Evolutionary conservation across 108 stramenopile genomes (phyloP).

Genomic region (Nitzschia palea): DNA sequence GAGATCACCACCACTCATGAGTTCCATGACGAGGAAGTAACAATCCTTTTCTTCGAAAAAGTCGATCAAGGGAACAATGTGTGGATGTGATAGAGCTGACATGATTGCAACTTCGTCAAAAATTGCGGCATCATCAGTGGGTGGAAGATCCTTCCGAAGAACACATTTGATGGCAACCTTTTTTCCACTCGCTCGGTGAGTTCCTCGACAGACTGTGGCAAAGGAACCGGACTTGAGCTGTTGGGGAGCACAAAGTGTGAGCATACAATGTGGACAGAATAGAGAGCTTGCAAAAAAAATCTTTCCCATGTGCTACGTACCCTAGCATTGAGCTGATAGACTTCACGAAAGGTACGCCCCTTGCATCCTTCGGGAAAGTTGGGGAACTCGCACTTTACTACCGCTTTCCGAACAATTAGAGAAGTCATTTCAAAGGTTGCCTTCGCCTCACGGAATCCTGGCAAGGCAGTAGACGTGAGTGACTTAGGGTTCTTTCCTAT

Average conservation of each 20-base stretch:
- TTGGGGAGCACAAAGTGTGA: slow-evolving; percentile 4
- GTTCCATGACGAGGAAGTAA: slow-evolving; percentile 88
- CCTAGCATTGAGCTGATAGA: slow-evolving; percentile 89
- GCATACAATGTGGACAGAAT: background rate
- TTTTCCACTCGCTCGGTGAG: slow-evolving; percentile 82
- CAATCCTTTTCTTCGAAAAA: slow-evolving; percentile 89
- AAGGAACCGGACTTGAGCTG: slow-evolving; percentile 90
- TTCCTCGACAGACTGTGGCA: slow-evolving; percentile 85
- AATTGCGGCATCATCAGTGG: slow-evolving; percentile 80
- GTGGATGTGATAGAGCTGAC: slow-evolving; percentile 74
- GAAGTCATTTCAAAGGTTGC: slow-evolving; percentile 45
- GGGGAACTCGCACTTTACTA: slow-evolving; percentile 79
- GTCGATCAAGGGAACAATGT: slow-evolving; percentile 91
- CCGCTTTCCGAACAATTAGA: slow-evolving; percentile 62
- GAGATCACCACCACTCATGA: slow-evolving; percentile 90
- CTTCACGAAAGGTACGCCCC: slow-evolving; percentile 75
- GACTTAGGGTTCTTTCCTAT: slow-evolving; percentile 25
- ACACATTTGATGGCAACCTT: slow-evolving; percentile 89
- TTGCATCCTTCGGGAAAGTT: slow-evolving; percentile 85
- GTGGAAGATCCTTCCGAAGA: slow-evolving; percentile 71
- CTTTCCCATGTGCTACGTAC: slow-evolving; percentile 39
- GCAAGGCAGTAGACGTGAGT: slow-evolving; percentile 26
- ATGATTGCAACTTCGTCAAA: slow-evolving; percentile 91
- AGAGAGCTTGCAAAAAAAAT: background rate
- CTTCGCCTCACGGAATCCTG: slow-evolving; percentile 53